Percentiles rank a stretch among this genome's conserved stretches.
Evolutionary conservation across 1,284 basidiomycete genomes (phyloP).

Genomic region (Sanghuangporus baumii): DNA sequence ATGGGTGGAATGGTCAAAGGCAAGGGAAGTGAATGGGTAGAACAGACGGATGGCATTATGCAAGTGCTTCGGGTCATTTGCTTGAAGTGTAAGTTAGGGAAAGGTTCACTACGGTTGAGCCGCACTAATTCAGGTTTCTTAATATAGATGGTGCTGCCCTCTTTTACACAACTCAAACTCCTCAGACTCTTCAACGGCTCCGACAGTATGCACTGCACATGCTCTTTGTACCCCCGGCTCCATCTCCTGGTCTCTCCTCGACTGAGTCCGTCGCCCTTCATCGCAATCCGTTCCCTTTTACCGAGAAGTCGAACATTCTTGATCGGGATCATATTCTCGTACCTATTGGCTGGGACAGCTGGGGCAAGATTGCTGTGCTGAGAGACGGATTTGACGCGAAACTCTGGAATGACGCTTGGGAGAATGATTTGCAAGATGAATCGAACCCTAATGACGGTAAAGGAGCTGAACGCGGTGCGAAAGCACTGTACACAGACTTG

Average conservation of each 20-base stretch:
- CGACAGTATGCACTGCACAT: slow-evolving; percentile 87
- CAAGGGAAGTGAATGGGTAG: slow-evolving; percentile 89
- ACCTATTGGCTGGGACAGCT: slow-evolving; percentile 95
- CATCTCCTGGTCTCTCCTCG: slow-evolving; percentile 43
- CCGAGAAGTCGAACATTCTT: slow-evolving; percentile 82
- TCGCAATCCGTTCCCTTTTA: slow-evolving; percentile 81
- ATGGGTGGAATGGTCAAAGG: slow-evolving; percentile 83
- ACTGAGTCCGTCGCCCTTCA: slow-evolving; percentile 49
- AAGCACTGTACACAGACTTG: slow-evolving; percentile 51
- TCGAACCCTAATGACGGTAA: slow-evolving; percentile 30
- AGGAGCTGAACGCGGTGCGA: slow-evolving; percentile 44
- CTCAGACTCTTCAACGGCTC: slow-evolving; percentile 73
- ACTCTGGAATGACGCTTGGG: slow-evolving; percentile 81
- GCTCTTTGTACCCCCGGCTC: slow-evolving; percentile 74
- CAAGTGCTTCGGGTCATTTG: slow-evolving; percentile 90
- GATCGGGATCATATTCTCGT: slow-evolving; percentile 91
- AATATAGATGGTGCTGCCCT: slow-evolving; percentile 83
- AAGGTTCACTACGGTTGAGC: neutral
- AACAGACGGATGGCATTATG: slow-evolving; percentile 92
- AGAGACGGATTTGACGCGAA: slow-evolving; percentile 89
- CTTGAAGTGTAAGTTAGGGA: slow-evolving; percentile 69
- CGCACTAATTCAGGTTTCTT: slow-evolving; percentile 3
- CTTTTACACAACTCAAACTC: slow-evolving; percentile 86
- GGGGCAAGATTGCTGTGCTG: slow-evolving; percentile 91
- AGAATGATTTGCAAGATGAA: slow-evolving; percentile 49